Evolutionary conservation across 495 filamentous ascomycete genomes (phyloP), one percentile per base, ranked within the genome.

Genomic region (Monascus purpureus): DNA sequence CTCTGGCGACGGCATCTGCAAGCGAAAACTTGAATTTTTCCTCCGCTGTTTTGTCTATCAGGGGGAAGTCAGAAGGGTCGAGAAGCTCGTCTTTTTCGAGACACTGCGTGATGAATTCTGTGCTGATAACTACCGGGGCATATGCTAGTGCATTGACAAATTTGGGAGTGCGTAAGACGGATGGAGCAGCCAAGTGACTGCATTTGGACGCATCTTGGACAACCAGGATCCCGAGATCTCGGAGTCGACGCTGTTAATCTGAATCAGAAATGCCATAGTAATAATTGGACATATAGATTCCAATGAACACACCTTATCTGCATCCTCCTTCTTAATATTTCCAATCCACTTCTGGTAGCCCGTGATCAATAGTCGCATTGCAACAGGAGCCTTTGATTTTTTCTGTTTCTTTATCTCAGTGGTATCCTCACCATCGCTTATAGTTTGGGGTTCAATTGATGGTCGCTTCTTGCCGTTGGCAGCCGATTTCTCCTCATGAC

Each of bases 111-210:
- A 95, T 68, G 57, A 80, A 99, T n/a, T 74, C 68, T 0, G 76
- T 77, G 25, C 68, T 72, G 23, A 94, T 58, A 20, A 96, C 70
- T 2, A 68, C 63, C 0, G 83, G 81, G 1, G 74, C 84, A 38
- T 68, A 70, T 8, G 90, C 85, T 6, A 99, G 53, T 19, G 84
- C 82, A 29, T 73, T 73, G 25, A 95, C 76, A 47, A 99, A 99
- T 43, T 99, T 99, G 35, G 79, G 72, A 0, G 90, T 99, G 22
- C 88, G 75, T 11, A 93, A 68, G 38, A 96, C 72, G 6, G 69
- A 62, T 1, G 90, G 90, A 2, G 90, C 88, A 9, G 85, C 85
- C 9, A 99, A 71, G 52, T 95, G 80, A 35, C 82, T 79, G 55
- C 78, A 90, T 25, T 67, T 64, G n/a, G 63, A 61, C 7, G 72